These are phyloP conservation scores for Mangifera indica DNA, from an alignment of 345 rosid genomes.

Conservation along the genomic window DNA sequence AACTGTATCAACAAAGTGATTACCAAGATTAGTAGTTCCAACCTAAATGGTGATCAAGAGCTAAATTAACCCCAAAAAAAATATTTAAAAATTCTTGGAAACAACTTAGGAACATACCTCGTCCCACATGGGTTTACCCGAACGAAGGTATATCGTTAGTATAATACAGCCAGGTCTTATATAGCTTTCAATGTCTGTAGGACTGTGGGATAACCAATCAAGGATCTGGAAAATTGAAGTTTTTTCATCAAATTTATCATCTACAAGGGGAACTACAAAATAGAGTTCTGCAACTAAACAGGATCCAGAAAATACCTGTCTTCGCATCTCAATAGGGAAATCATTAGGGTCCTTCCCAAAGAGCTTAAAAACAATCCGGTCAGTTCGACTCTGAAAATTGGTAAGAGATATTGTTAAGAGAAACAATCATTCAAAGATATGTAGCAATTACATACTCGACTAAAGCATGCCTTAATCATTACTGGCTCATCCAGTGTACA, in stretches of 20 bases:
- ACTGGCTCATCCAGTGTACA: background rate
- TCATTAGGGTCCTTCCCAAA: conserved; percentile 63
- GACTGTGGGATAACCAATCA: conserved; percentile 66
- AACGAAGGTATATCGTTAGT: conserved; percentile 59
- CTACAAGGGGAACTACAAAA: background rate
- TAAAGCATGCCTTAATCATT: background rate
- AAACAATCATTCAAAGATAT: conserved; percentile 10
- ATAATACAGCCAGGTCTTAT: conserved; percentile 75
- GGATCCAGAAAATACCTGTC: conserved; percentile 39
- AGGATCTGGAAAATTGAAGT: conserved; percentile 49
- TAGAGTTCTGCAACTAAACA: conserved; percentile 7
- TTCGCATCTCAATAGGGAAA: conserved; percentile 46
- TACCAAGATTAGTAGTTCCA: conserved; percentile 11
- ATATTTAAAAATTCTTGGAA: conserved; percentile 8
- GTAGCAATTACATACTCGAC: background rate
- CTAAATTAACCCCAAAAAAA: background rate
- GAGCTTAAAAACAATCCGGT: conserved; percentile 55
- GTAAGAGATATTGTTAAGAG: conserved; percentile 18
- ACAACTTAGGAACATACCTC: conserved; percentile 41
- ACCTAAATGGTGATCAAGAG: conserved; percentile 1
- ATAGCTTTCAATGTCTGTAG: conserved; percentile 71
- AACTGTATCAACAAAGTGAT: conserved; percentile 34
- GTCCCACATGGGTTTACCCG: conserved; percentile 49
- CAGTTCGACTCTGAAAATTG: conserved; percentile 53
- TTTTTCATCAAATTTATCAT: conserved; percentile 16